Conservation (phyloP, 305 asterid genomes). For the Striga hermonthica region DNA sequence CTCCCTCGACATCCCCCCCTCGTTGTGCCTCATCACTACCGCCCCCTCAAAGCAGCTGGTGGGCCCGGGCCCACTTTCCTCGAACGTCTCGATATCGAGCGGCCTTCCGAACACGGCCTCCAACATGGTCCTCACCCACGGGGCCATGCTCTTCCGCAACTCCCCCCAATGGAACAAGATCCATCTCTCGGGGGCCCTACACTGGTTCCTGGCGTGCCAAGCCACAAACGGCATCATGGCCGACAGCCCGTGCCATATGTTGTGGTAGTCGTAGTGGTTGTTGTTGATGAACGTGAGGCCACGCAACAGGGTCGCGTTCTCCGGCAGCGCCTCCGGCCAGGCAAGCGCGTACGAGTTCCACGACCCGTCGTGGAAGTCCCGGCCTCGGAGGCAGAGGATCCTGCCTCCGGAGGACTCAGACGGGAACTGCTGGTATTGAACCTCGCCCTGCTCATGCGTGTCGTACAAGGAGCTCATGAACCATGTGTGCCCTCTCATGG, state of each 20-base stretch:
- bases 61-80: slow-evolving; percentile 29
- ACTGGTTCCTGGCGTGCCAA: slow-evolving; percentile 49
- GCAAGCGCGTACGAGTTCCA: slow-evolving; percentile 62
- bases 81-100: slow-evolving; percentile 27
- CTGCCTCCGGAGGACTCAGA: slow-evolving; percentile 41
- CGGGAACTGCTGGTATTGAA: slow-evolving; percentile 49
- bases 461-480: slow-evolving; percentile 60
- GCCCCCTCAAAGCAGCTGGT: slow-evolving; percentile 59
- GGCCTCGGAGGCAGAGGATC: slow-evolving; percentile 48
- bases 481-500: slow-evolving; percentile 49
- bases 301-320: slow-evolving; percentile 40
- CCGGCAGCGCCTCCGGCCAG: slow-evolving; percentile 49
- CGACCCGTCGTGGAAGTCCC: slow-evolving; percentile 41
- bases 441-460: slow-evolving; percentile 42
- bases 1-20: slow-evolving; percentile 43
- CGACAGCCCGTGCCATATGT: slow-evolving; percentile 60
- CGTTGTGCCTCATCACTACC: slow-evolving; percentile 56
- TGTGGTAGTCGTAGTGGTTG: slow-evolving; percentile 46
- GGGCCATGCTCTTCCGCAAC: slow-evolving; percentile 42
- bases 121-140: slow-evolving; percentile 43
- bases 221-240: slow-evolving; percentile 51
- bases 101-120: slow-evolving; percentile 32
- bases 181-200: slow-evolving; percentile 49
- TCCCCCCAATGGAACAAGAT: slow-evolving; percentile 59
- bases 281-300: slow-evolving; percentile 53